Percentiles rank a stretch among this genome's conserved stretches.
phyloP scores from a whole-genome alignment of 352 stramenopile species.

The Globisporangium recalcitrans region DNA sequence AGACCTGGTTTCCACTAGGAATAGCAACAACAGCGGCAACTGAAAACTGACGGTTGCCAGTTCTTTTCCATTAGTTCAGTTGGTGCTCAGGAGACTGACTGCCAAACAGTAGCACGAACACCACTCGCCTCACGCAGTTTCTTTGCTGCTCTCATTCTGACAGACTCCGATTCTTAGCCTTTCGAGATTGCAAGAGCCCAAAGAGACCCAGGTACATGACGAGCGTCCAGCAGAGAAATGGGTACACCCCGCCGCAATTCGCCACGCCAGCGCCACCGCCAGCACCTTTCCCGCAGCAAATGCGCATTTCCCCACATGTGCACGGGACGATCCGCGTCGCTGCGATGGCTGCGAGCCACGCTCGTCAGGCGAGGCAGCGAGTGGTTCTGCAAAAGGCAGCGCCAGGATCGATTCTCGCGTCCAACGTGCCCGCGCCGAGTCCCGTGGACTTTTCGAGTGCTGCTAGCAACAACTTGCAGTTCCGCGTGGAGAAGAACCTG shows the following conservation, averaged over 20 bases:
- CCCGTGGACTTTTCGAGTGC: conserved; percentile 2
- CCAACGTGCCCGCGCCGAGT: conserved; percentile 16
- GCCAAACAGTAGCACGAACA: not conserved
- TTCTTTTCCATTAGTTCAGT: not conserved
- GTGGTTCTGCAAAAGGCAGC: not conserved
- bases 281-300: not conserved
- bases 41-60: not conserved
- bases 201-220: no score
- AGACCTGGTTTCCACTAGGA: not conserved
- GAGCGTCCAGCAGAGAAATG: conserved; percentile 5
- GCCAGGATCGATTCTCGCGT: not conserved
- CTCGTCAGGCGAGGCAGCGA: conserved; percentile 33
- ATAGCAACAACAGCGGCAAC: conserved; percentile 3
- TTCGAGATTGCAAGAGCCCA: no score
- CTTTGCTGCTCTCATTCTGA: not conserved
- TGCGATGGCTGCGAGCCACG: conserved; percentile 45
- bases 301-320: conserved; percentile 12
- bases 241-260: conserved; percentile 1
- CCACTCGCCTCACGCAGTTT: not conserved
- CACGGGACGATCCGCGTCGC: conserved; percentile 37
- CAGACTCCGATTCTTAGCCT: not conserved
- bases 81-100: not conserved
- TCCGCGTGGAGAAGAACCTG: conserved; percentile 42
- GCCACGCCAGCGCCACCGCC: not conserved
- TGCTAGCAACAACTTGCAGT: not conserved